phyloP scores from a whole-genome alignment of 1,284 basidiomycete genomes.

The Meira miltonrushii region DNA sequence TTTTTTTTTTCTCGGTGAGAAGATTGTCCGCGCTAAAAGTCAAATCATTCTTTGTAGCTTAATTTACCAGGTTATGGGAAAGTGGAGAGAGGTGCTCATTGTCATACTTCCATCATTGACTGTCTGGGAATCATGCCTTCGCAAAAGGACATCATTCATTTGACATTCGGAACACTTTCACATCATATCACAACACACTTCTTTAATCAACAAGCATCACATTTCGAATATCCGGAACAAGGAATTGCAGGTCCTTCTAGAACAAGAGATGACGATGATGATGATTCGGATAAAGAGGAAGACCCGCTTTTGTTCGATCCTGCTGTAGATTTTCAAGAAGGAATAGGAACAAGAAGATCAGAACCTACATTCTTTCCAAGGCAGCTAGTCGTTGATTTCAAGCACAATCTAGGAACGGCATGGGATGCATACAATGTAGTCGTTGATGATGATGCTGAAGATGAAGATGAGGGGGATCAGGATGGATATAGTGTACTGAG shows the following conservation, averaged over 20 bases:
- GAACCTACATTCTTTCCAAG: constrained; percentile 42
- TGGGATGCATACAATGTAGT: constrained; percentile 12
- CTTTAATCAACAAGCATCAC: constrained; percentile 47
- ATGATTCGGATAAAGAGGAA: constrained; percentile 6
- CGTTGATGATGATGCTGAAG: constrained; percentile 13
- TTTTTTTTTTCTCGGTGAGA: too few relatives aligned
- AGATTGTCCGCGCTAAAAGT: too few relatives aligned
- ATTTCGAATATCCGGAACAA: constrained; percentile 33
- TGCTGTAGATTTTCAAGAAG: constrained; percentile 40
- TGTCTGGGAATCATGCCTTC: constrained; percentile 11
- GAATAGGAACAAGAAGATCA: constrained; percentile 27
- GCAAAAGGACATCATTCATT: constrained; percentile 40
- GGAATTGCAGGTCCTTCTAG: constrained; percentile 10
- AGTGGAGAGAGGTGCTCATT: background rate
- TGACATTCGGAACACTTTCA: constrained; percentile 44
- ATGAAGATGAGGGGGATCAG: constrained; percentile 8
- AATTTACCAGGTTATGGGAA: too few relatives aligned
- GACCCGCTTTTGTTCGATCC: constrained; percentile 37
- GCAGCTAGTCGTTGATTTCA: constrained; percentile 38
- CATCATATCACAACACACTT: constrained; percentile 48
- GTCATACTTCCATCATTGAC: background rate
- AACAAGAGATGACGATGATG: constrained; percentile 9
- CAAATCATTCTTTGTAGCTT: too few relatives aligned
- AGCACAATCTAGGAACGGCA: constrained; percentile 22
- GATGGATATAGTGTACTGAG: constrained; percentile 2